phyloP scores from a whole-genome alignment of 345 rosid genomes.

The Carallia brachiata region DNA sequence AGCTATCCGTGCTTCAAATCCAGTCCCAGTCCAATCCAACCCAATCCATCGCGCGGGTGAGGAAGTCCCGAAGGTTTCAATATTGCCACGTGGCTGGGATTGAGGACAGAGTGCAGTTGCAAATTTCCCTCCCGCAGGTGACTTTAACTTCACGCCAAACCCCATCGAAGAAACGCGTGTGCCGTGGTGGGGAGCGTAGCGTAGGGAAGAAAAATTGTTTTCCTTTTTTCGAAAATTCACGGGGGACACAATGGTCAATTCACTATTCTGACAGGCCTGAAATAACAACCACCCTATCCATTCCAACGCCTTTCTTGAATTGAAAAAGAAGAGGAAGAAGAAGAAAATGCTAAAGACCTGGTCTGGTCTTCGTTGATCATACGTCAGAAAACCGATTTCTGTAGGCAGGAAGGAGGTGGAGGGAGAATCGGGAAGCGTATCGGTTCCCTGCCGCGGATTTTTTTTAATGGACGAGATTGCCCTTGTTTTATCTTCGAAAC shows the following conservation, averaged over 20 bases:
- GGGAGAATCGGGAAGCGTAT: neutral
- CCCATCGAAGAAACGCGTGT: neutral
- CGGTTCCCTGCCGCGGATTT: neutral
- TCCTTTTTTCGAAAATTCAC: no score
- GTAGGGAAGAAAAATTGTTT: no score
- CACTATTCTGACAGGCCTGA: slow-evolving; percentile 3
- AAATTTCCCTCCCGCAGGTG: no score
- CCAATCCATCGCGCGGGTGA: no score
- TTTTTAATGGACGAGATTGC: slow-evolving; percentile 20
- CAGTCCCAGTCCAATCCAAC: no score
- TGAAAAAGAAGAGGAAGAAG: neutral
- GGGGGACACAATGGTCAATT: no score
- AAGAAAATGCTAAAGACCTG: neutral
- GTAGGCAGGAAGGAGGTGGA: neutral
- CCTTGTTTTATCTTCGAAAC: slow-evolving; percentile 12
- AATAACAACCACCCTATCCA: slow-evolving; percentile 17
- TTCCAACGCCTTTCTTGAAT: neutral
- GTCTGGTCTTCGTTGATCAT: neutral
- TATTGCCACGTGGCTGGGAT: no score
- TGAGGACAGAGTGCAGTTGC: no score
- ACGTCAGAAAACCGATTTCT: neutral
- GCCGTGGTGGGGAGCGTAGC: neutral
- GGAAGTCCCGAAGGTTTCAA: no score
- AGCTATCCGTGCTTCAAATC: no score
- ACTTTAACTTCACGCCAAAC: neutral